Evolutionary conservation across 306 rosid genomes (phyloP).

Genomic region (Pueraria montana): DNA sequence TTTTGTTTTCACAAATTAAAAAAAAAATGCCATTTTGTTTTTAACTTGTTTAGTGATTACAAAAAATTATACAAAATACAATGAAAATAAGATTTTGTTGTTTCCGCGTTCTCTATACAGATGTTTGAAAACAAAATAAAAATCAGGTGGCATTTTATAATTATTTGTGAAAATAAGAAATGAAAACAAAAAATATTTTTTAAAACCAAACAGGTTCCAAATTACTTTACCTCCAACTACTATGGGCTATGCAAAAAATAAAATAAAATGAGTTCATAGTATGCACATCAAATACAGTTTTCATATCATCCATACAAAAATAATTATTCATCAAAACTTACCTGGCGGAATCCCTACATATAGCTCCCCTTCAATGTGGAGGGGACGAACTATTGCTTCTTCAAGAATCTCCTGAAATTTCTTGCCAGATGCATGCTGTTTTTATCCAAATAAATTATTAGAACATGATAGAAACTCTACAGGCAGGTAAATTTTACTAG

Average conservation of each 20-base stretch:
- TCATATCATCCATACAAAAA: conserved; percentile 1
- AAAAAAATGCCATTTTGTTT: not conserved
- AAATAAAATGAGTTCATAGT: conserved; percentile 12
- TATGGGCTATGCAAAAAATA: not conserved
- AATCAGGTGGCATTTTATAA: not conserved
- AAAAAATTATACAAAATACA: not conserved
- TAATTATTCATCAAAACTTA: conserved; percentile 45
- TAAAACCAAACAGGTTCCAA: not conserved
- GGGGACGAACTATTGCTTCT: conserved; percentile 87
- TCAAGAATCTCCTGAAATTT: conserved; percentile 94
- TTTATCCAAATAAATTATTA: conserved; percentile 52
- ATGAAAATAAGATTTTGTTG: not conserved
- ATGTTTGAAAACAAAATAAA: not conserved
- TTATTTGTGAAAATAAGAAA: not conserved
- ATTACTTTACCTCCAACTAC: not conserved
- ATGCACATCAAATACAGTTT: conserved; percentile 5
- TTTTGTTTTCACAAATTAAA: not conserved
- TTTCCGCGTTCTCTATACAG: not conserved
- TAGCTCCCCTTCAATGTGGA: conserved; percentile 87
- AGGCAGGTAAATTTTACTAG: not conserved
- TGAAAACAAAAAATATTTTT: not conserved
- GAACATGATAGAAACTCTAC: conserved; percentile 39
- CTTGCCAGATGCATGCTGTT: conserved; percentile 91
- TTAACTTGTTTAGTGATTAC: not conserved
- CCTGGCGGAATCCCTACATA: conserved; percentile 99